Evolutionary conservation across 2,329 filamentous ascomycete genomes (phyloP).

Genomic region (Diplodia intermedia): DNA sequence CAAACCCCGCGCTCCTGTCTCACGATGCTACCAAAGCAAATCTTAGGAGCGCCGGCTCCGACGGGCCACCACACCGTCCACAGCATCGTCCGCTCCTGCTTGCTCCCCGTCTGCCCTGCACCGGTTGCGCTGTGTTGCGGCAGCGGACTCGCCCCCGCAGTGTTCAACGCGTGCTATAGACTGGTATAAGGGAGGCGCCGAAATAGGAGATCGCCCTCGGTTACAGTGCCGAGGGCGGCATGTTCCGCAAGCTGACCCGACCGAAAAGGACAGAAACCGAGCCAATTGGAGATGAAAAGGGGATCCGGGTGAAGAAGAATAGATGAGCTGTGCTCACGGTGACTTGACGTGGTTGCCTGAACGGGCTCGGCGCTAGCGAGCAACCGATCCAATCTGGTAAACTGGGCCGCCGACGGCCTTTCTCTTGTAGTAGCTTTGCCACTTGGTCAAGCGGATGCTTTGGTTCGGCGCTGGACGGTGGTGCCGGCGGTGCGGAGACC

Average conservation of each 20-base stretch:
- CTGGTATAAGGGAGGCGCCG: not conserved
- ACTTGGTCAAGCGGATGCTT: not conserved
- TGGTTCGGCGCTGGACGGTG: conserved; percentile 3
- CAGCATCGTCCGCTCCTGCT: not conserved
- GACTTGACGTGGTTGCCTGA: conserved; percentile 13
- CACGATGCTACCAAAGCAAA: conserved; percentile 23
- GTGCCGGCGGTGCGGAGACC: not conserved
- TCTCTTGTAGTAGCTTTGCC: not conserved
- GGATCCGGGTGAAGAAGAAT: conserved; percentile 1
- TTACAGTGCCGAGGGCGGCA: conserved; percentile 10
- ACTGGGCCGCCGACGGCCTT: not conserved
- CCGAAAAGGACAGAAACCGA: not conserved
- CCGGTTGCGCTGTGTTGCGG: not conserved
- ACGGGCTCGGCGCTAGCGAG: conserved; percentile 15
- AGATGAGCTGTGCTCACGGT: conserved; percentile 4
- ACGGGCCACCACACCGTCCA: conserved; percentile 19
- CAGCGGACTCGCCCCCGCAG: not conserved
- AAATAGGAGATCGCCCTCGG: conserved; percentile 3
- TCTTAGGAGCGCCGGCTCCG: not conserved
- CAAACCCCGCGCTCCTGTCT: conserved; percentile 28
- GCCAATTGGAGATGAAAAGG: conserved; percentile 18
- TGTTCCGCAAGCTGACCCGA: not conserved
- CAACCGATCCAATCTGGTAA: not conserved
- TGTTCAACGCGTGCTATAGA: conserved; percentile 1
- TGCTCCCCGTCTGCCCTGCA: not conserved